Conservation (phyloP, 2,329 filamentous ascomycete genomes). For the Alternaria metachromatica region DNA sequence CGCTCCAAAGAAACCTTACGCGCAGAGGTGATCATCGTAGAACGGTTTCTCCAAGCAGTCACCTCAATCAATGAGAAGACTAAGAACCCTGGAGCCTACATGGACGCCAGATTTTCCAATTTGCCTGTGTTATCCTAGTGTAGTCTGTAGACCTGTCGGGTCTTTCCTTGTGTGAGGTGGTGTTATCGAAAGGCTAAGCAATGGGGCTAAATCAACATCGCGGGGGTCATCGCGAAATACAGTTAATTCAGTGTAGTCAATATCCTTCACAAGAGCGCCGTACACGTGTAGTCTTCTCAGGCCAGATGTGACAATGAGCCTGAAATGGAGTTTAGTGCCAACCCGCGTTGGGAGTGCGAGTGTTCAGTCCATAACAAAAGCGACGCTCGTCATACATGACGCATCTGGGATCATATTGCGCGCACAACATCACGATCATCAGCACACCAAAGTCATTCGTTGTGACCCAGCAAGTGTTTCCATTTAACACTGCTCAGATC, state of each 20-base stretch:
- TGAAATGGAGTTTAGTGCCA: background rate
- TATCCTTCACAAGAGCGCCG: background rate
- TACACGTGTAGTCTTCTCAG: background rate
- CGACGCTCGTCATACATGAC: background rate
- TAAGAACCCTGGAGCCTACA: background rate
- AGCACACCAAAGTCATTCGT: constrained; percentile 23
- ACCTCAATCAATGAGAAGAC: background rate
- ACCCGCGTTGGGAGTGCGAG: background rate
- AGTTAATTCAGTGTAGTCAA: background rate
- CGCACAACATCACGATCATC: constrained; percentile 7
- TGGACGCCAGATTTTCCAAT: background rate
- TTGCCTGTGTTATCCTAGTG: background rate
- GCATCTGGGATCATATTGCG: background rate
- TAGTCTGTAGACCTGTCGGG: background rate
- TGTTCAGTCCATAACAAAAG: background rate
- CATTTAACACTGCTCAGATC: constrained; percentile 46
- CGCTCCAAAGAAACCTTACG: background rate
- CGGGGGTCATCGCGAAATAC: background rate
- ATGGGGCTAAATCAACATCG: background rate
- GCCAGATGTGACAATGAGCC: background rate
- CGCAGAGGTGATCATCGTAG: background rate
- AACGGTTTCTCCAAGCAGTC: background rate
- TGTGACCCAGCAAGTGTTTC: constrained; percentile 44
- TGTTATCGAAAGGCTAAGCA: background rate
- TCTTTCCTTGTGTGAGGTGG: background rate